Base-by-base conservation (phyloP, 2,329 filamentous ascomycete genomes). In the Stenocarpella maydis region DNA sequence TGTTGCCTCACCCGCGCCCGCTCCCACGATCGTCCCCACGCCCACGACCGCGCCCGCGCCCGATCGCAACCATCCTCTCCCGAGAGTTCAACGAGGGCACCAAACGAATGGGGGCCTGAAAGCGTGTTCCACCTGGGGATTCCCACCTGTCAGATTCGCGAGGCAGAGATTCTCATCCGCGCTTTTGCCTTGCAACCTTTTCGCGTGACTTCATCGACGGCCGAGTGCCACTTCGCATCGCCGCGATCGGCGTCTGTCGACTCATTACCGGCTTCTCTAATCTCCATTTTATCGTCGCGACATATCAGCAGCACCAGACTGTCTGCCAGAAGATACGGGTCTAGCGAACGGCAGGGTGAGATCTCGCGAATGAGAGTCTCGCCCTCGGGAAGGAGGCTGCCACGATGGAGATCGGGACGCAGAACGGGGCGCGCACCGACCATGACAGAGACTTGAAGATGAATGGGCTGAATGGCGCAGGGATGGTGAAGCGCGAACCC, bases 351-450 rank as follows among this genome's bases (percentile, higher is more conserved):
- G 70, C 64, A 71, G 70, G 70, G 70, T 71, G 70, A 67, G 70
- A 67, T 64, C 70, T 71, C 67, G 39, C 64, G 71, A 63, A 72
- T 72, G 69, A 68, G 71, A 69, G 60, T 71, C 67, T 69, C 71
- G 70, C 60, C 70, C 70, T 71, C 47, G 28, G 55, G 24, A 67
- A 54, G 69, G 65, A 69, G 61, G 69, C 55, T 50, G 50, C 69
- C 72, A 76, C 71, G 58, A 80, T 78, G 77, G 78, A 79, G 70
- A 74, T 72, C 80, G 85, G 84, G 78, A 80, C 79, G 76, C 82
- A 83, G 76, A 85, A 85, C 76, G 84, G 85, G 74, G 80, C 81
- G 75, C 85, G 83, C 76, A 85, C 84, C 74, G 86, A 88, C 76
- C 85, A 88, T 78, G 85, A 88, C 76, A 84, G 84, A 82, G 81